phyloP scores from a whole-genome alignment of 2,329 filamentous ascomycete species.

The Drechslera avenae region DNA sequence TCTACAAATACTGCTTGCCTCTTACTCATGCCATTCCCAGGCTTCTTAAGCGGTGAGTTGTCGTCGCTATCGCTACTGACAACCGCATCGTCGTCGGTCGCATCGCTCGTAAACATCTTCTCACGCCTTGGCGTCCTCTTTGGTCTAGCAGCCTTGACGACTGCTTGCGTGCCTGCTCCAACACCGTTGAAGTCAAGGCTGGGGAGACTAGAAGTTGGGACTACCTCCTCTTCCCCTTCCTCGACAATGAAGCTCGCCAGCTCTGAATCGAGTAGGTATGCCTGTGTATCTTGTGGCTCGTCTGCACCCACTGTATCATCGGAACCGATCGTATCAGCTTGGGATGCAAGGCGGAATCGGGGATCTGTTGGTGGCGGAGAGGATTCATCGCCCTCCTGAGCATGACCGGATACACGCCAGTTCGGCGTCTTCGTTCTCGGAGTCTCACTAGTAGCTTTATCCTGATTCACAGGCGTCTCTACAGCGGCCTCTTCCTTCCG shows the following conservation, averaged over 20 bases:
- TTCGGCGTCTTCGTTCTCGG: slow-evolving; percentile 28
- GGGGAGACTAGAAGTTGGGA: slow-evolving; percentile 42
- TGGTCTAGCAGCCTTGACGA: slow-evolving; percentile 31
- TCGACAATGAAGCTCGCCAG: slow-evolving; percentile 54
- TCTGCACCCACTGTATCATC: slow-evolving; percentile 50
- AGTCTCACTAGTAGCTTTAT: slow-evolving; percentile 16
- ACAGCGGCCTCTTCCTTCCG: slow-evolving; percentile 20
- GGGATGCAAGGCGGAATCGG: slow-evolving; percentile 44
- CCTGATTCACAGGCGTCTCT: slow-evolving; percentile 26
- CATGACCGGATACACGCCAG: slow-evolving; percentile 36
- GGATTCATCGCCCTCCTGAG: slow-evolving; percentile 41
- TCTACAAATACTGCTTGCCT: slow-evolving; percentile 27
- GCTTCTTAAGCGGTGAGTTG: slow-evolving; percentile 21
- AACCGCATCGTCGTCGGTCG: slow-evolving; percentile 39
- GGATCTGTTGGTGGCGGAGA: slow-evolving; percentile 50
- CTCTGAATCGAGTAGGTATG: slow-evolving; percentile 52
- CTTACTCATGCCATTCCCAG: slow-evolving; percentile 15
- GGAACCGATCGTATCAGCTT: slow-evolving; percentile 51
- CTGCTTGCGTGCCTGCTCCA: slow-evolving; percentile 42
- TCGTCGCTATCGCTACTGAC: slow-evolving; percentile 46
- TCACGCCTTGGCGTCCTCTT: slow-evolving; percentile 29
- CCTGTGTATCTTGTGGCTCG: slow-evolving; percentile 48
- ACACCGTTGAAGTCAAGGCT: slow-evolving; percentile 33
- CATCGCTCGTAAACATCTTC: slow-evolving; percentile 46
- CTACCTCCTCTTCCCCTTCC: slow-evolving; percentile 45